Evolutionary conservation across 495 filamentous ascomycete genomes (phyloP).

Genomic region (Apodospora peruviana): DNA sequence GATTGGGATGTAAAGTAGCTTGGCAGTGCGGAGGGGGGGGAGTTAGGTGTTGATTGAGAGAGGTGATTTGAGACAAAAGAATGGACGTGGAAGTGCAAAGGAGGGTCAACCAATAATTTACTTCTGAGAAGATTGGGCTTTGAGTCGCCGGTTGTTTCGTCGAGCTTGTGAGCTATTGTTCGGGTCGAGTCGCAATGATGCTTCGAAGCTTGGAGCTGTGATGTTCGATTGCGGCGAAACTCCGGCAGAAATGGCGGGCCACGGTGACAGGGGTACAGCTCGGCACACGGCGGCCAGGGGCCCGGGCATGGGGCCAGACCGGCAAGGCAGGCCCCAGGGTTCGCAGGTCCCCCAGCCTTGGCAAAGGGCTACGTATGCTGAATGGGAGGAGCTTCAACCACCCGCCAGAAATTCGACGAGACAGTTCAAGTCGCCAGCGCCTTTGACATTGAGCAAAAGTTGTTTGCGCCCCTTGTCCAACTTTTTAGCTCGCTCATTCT

Average conservation of each 20-base stretch:
- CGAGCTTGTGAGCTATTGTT: neutral
- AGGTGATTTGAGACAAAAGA: no score
- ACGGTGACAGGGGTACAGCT: neutral
- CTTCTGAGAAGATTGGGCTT: no score
- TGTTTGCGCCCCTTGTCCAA: neutral
- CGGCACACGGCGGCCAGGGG: no score
- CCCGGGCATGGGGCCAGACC: neutral
- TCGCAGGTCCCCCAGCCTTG: slow-evolving; percentile 22
- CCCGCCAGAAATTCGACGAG: no score
- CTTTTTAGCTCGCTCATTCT: no score
- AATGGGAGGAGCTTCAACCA: slow-evolving; percentile 6
- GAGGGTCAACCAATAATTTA: no score
- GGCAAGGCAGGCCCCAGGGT: no score
- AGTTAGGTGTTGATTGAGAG: neutral
- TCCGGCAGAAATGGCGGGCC: slow-evolving; percentile 7
- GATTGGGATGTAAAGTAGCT: no score
- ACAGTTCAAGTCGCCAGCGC: no score
- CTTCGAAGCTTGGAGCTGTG: neutral
- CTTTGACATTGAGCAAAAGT: neutral
- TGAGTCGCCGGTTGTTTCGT: neutral
- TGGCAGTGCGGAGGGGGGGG: no score
- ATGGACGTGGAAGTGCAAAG: no score
- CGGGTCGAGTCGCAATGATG: neutral
- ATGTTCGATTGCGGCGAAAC: slow-evolving; percentile 13
- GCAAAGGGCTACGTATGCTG: slow-evolving; percentile 36